Percentiles rank a stretch among this genome's conserved stretches.
These are phyloP conservation scores for Paecilomyces fulvus DNA, from an alignment of 2,329 filamentous ascomycete species.

Conservation along the genomic window DNA sequence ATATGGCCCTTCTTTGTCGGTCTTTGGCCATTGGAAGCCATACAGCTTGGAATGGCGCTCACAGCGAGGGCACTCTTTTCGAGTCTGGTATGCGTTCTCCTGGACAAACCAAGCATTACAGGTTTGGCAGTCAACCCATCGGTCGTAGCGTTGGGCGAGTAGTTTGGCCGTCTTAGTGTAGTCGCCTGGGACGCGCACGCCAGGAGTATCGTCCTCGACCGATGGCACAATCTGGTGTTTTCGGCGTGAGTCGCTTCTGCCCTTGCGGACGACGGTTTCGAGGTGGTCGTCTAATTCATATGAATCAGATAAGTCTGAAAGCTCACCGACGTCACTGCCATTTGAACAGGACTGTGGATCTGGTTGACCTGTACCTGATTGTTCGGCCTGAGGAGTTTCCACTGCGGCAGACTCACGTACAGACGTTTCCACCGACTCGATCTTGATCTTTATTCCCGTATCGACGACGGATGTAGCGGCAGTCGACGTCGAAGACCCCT, in stretches of 20 bases:
- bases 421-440: slow-evolving; percentile 8
- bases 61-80: slow-evolving; percentile 79
- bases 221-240: slow-evolving; percentile 25
- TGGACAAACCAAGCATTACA: slow-evolving; percentile 81
- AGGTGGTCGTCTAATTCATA: slow-evolving; percentile 20
- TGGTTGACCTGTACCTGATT: slow-evolving; percentile 5
- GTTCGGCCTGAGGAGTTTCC: slow-evolving; percentile 4
- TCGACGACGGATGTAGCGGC: slow-evolving; percentile 29
- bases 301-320: slow-evolving; percentile 18
- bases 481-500: slow-evolving; percentile 26
- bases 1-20: slow-evolving; percentile 63
- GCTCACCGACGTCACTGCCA: slow-evolving; percentile 13
- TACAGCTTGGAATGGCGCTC: slow-evolving; percentile 95
- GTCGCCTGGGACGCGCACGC: slow-evolving; percentile 57
- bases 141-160: slow-evolving; percentile 65
- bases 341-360: slow-evolving; percentile 6
- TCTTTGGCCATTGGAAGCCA: slow-evolving; percentile 94
- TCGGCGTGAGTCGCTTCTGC: slow-evolving; percentile 12
- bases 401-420: slow-evolving; percentile 2
- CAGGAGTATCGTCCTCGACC: slow-evolving; percentile 27
- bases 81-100: slow-evolving; percentile 76
- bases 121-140: slow-evolving; percentile 82
- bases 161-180: slow-evolving; percentile 75
- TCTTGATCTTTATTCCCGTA: slow-evolving; percentile 10
- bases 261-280: slow-evolving; percentile 9